These are phyloP conservation scores for Draba incana DNA, from an alignment of 345 rosid genomes.

Conservation along the genomic window DNA sequence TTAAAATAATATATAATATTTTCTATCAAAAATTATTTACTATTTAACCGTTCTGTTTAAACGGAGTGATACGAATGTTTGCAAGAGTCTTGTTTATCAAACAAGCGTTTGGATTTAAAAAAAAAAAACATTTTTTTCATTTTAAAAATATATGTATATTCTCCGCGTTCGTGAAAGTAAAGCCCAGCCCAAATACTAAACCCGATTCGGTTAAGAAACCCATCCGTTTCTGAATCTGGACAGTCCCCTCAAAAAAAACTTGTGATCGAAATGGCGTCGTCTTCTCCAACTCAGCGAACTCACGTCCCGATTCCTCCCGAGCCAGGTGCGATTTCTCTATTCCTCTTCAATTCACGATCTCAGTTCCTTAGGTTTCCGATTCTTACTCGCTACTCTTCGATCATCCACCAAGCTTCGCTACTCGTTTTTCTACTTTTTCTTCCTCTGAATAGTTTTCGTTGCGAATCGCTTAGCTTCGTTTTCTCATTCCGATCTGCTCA, in stretches of 20 bases:
- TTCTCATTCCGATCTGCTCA: conserved; percentile 2
- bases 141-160: no score
- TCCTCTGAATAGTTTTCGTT: neutral
- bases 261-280: conserved; percentile 53
- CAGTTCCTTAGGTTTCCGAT: neutral
- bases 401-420: conserved; percentile 1
- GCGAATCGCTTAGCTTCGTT: neutral
- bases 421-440: neutral
- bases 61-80: no score
- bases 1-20: no score
- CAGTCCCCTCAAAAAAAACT: conserved; percentile 9
- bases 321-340: conserved; percentile 37
- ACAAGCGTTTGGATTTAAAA: no score
- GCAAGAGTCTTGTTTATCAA: no score
- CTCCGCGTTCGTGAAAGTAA: neutral
- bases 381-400: neutral
- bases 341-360: conserved; percentile 4
- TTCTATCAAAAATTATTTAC: no score
- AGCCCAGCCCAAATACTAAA: conserved; percentile 30
- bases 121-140: no score
- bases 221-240: conserved; percentile 18
- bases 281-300: conserved; percentile 57
- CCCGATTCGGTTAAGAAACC: conserved; percentile 13
- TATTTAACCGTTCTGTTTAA: no score
- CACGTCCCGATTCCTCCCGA: conserved; percentile 57